Evolutionary conservation across 352 stramenopile species (phyloP).

Genomic region (Pythium rhizo-oryzae): DNA sequence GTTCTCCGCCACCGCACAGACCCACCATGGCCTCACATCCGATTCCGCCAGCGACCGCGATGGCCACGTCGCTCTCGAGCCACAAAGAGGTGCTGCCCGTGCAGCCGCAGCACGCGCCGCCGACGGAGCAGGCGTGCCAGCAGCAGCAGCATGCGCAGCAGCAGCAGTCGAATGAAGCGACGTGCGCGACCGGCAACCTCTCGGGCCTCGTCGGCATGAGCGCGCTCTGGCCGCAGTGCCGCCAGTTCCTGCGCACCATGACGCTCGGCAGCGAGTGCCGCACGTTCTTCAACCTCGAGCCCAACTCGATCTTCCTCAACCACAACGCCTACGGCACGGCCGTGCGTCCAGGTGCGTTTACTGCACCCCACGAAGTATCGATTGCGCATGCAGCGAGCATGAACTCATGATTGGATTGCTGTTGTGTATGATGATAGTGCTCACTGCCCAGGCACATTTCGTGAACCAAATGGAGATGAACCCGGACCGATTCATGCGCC

Average conservation of each 20-base stretch:
- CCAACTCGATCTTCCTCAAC: slow-evolving; percentile 80
- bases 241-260: slow-evolving; percentile 58
- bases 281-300: slow-evolving; percentile 81
- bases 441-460: slow-evolving; percentile 83
- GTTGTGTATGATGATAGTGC: slow-evolving; percentile 33
- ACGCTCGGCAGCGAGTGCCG: slow-evolving; percentile 70
- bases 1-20: background rate
- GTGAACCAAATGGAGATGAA: slow-evolving; percentile 90
- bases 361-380: background rate
- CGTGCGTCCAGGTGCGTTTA: slow-evolving; percentile 47
- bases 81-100: slow-evolving; percentile 16
- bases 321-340: slow-evolving; percentile 82
- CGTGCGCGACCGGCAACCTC: slow-evolving; percentile 19
- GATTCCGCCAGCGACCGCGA: slow-evolving; percentile 19
- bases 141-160: slow-evolving; percentile 31
- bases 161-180: slow-evolving; percentile 12
- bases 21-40: slow-evolving; percentile 29
- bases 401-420: background rate
- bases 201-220: slow-evolving; percentile 54
- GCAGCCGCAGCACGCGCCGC: slow-evolving; percentile 5
- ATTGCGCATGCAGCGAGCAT: background rate
- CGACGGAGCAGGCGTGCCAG: slow-evolving; percentile 22
- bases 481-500: slow-evolving; percentile 82
- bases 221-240: slow-evolving; percentile 67
- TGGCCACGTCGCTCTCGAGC: slow-evolving; percentile 24